phyloP scores from a whole-genome alignment of 805 yeast genomes.

The Cyberlindnera meyerae region DNA sequence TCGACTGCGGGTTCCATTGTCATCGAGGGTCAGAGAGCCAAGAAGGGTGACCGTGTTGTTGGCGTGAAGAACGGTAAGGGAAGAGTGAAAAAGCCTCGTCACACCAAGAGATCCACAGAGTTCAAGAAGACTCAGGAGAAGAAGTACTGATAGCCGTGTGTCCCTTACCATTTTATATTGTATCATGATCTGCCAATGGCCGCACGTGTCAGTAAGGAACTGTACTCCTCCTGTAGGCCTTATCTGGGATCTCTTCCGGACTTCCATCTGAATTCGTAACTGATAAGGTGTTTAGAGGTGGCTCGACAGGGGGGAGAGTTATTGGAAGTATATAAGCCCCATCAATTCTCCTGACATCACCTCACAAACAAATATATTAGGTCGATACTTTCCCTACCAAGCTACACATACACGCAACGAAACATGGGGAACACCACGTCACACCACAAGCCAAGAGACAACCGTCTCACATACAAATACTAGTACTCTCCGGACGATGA shows the following conservation, averaged over 20 bases:
- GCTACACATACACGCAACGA: neutral
- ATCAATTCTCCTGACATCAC: no score
- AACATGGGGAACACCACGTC: constrained; percentile 13
- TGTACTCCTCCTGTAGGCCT: no score
- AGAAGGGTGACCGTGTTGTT: constrained; percentile 54
- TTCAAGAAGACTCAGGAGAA: constrained; percentile 29
- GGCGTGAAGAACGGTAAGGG: constrained; percentile 57
- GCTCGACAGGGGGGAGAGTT: no score
- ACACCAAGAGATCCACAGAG: constrained; percentile 40
- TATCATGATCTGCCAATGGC: no score
- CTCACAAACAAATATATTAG: no score
- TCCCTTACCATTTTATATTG: no score
- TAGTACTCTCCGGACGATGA: constrained; percentile 6
- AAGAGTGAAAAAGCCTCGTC: constrained; percentile 43
- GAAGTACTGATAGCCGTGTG: constrained; percentile 3
- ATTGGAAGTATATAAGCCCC: no score
- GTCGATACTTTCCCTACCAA: neutral
- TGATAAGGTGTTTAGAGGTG: no score
- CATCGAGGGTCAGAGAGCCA: constrained; percentile 72
- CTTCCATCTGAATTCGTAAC: neutral
- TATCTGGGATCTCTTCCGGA: no score
- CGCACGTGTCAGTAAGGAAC: no score
- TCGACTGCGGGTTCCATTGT: constrained; percentile 55
- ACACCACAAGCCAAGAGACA: constrained; percentile 7
- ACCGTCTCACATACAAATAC: constrained; percentile 9